phyloP scores from a whole-genome alignment of 2,329 filamentous ascomycete genomes.

The Lecanicillium sp. region DNA sequence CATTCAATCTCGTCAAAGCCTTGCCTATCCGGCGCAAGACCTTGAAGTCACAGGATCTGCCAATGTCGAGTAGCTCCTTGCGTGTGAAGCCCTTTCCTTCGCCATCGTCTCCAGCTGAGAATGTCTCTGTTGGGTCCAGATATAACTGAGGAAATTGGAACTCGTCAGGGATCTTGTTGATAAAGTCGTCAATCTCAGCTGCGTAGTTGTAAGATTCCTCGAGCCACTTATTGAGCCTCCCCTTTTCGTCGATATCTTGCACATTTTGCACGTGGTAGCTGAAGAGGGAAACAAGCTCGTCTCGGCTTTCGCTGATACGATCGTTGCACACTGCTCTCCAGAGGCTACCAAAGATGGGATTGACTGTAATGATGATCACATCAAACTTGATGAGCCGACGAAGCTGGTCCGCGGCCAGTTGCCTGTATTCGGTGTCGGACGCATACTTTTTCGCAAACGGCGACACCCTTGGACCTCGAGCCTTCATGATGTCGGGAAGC shows the following conservation, averaged over 20 bases:
- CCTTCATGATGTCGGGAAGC: slow-evolving; percentile 12
- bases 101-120: slow-evolving; percentile 15
- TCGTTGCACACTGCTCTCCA: slow-evolving; percentile 39
- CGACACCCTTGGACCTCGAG: slow-evolving; percentile 3
- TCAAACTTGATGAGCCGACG: slow-evolving; percentile 29
- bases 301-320: slow-evolving; percentile 26
- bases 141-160: slow-evolving; percentile 39
- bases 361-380: slow-evolving; percentile 32
- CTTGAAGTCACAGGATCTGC: slow-evolving; percentile 39
- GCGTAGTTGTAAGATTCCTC: slow-evolving; percentile 43
- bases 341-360: slow-evolving; percentile 37
- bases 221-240: slow-evolving; percentile 37
- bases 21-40: slow-evolving; percentile 39
- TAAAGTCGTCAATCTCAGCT: slow-evolving; percentile 30
- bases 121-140: slow-evolving; percentile 38
- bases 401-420: background rate
- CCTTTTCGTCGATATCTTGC: slow-evolving; percentile 21
- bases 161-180: slow-evolving; percentile 27
- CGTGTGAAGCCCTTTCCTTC: slow-evolving; percentile 30
- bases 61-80: slow-evolving; percentile 42
- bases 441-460: background rate
- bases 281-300: slow-evolving; percentile 34
- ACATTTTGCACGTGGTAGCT: slow-evolving; percentile 30
- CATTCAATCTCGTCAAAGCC: slow-evolving; percentile 38
- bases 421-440: background rate